Evolutionary conservation across 345 rosid species (phyloP).

Genomic region (Citrus medica): DNA sequence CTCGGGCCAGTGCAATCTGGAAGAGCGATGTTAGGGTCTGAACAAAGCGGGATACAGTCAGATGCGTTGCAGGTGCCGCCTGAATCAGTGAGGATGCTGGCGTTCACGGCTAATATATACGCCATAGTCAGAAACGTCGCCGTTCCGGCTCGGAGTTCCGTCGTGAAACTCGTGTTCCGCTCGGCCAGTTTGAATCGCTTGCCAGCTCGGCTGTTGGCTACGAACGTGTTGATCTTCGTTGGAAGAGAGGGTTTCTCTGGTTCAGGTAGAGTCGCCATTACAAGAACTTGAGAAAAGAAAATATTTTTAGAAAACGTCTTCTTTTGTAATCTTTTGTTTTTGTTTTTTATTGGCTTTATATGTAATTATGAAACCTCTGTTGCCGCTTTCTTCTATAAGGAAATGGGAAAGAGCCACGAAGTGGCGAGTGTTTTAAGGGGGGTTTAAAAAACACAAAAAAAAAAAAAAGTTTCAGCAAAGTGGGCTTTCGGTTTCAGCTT

Average conservation of each 20-base stretch:
- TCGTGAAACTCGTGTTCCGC: conserved; percentile 19
- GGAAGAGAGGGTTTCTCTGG: neutral
- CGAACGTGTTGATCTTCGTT: neutral
- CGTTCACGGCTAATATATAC: conserved; percentile 22
- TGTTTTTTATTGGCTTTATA: neutral
- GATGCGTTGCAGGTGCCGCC: conserved; percentile 21
- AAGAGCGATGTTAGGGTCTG: neutral
- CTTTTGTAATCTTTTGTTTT: neutral
- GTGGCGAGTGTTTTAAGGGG: neutral
- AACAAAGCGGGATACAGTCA: conserved; percentile 14
- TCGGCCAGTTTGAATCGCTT: conserved; percentile 19
- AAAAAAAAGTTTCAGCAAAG: too few species aligned
- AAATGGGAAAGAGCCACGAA: neutral
- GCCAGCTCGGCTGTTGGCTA: conserved; percentile 4
- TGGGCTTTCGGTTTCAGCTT: too few species aligned
- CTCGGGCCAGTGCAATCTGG: conserved; percentile 6
- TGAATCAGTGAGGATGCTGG: conserved; percentile 22
- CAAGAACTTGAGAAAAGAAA: neutral
- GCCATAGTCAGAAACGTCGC: conserved; percentile 34
- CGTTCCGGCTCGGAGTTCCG: conserved; percentile 22
- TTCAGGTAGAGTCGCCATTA: conserved; percentile 3
- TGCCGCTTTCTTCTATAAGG: neutral
- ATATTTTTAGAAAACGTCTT: neutral
- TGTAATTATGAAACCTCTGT: neutral
- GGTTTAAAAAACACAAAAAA: too few species aligned